Evolutionary conservation across 495 filamentous ascomycete species (phyloP), one percentile per base, ranked within the genome.

Genomic region (Xylaria palmicola): DNA sequence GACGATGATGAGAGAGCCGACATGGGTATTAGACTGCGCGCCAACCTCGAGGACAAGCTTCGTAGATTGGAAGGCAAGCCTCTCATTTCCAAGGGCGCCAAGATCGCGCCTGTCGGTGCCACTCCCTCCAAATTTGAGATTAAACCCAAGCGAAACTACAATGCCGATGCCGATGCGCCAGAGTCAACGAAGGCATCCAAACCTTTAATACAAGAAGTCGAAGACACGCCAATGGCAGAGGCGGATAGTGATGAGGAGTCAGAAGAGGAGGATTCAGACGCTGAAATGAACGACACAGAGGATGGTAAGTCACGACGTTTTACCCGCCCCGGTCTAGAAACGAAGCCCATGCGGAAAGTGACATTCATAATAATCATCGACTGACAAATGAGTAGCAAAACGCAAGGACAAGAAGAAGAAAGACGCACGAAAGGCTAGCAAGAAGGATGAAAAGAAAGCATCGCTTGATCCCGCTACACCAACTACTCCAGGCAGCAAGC

Each of bases 121-220:
- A 69, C 74, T 20, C 83, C 90, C 32, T 79, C 85, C 59, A 97
- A 96, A 75, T 97, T 90, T 81, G 90, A 94, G 61, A 77, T 97
- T 66, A 96, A 93, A 75, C 91, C 97, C 68, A 89, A 89, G n/a
- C 84, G 92, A 67, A 95, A 93, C 75, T 98, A 98, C 80, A 98
- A 98, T 74, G 79, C 86, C 27, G 94, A 97, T 75, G 94, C 91
- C 48, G 94, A 98, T 76, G 92, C 93, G 20, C 69, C 84, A 7
- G 87, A 93, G 66, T 89, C 90, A 62, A 80, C 82, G 19, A 79
- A 86, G 41, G 81, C 86, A 20, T 81, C 81, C 73, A 78, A 78
- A 70, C 77, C 82, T 40, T 72, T 81, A 45, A 81, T 86, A 62
- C 72, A 83, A 62, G 76, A 79, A 67, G 75, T 78, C 80, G 83